Percentiles rank a stretch among this genome's conserved stretches.
Evolutionary conservation across 2,329 filamentous ascomycete species (phyloP).

Genomic region (Dothiorella sarmentorum): DNA sequence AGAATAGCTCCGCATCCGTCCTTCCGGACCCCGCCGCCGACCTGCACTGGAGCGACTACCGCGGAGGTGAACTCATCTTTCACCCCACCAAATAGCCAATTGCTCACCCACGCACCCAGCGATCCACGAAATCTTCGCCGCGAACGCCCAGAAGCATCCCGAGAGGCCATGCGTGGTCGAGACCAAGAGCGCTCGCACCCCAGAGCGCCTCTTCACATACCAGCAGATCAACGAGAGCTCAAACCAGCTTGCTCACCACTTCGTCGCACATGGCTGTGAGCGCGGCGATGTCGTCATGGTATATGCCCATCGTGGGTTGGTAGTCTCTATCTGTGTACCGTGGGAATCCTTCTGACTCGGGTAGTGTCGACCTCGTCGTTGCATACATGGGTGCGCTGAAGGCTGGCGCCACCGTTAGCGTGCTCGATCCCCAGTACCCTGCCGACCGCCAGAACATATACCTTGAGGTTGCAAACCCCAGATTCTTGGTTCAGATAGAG

Average conservation of each 20-base stretch:
- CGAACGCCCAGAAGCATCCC: slow-evolving; percentile 65
- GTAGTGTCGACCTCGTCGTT: slow-evolving; percentile 66
- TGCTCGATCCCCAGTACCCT: slow-evolving; percentile 78
- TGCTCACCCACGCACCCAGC: slow-evolving; percentile 32
- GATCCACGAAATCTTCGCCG: slow-evolving; percentile 67
- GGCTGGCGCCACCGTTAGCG: slow-evolving; percentile 58
- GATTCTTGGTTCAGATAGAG: slow-evolving; percentile 68
- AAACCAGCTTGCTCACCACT: slow-evolving; percentile 74
- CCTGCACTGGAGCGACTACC: slow-evolving; percentile 64
- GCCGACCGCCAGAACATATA: slow-evolving; percentile 78
- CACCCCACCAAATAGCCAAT: not conserved
- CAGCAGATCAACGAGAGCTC: slow-evolving; percentile 80
- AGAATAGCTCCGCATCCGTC: slow-evolving; percentile 15
- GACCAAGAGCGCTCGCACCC: slow-evolving; percentile 52
- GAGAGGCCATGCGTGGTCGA: slow-evolving; percentile 66
- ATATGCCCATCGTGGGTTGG: slow-evolving; percentile 68
- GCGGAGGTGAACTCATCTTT: slow-evolving; percentile 35
- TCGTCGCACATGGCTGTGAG: slow-evolving; percentile 68
- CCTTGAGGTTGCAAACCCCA: slow-evolving; percentile 73
- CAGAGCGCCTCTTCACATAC: slow-evolving; percentile 73
- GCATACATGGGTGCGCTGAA: slow-evolving; percentile 72
- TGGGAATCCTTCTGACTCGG: not conserved
- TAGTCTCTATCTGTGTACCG: not conserved
- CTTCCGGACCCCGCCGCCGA: slow-evolving; percentile 65
- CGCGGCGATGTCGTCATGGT: slow-evolving; percentile 91